phyloP scores from a whole-genome alignment of 805 yeast species.

The Yarrowia divulgata region DNA sequence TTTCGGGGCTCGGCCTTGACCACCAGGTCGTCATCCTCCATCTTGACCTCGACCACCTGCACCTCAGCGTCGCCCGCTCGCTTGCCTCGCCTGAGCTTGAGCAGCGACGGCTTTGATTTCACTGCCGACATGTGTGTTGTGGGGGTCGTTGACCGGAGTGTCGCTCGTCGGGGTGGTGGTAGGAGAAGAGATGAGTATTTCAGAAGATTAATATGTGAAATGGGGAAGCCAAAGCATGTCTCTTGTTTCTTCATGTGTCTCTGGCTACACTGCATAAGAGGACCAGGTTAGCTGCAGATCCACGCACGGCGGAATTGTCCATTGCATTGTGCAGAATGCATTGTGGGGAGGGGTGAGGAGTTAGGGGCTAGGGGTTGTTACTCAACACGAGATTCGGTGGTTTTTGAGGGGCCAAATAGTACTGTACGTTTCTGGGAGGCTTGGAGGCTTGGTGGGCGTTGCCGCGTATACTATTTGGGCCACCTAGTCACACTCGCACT shows the following conservation, averaged over 20 bases:
- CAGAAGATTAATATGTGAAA: constrained; percentile 5
- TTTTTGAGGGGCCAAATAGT: background rate
- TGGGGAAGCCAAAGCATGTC: constrained; percentile 13
- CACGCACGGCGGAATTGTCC: constrained; percentile 39
- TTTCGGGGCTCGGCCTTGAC: constrained; percentile 21
- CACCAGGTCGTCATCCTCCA: constrained; percentile 20
- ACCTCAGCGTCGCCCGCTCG: constrained; percentile 6
- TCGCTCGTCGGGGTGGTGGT: constrained; percentile 10
- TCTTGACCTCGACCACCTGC: constrained; percentile 30
- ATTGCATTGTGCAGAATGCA: constrained; percentile 28
- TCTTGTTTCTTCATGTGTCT: constrained; percentile 1
- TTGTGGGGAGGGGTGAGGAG: constrained; percentile 36
- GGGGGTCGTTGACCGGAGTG: constrained; percentile 2
- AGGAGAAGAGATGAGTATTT: constrained; percentile 15
- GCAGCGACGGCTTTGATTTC: constrained; percentile 29
- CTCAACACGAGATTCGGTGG: background rate
- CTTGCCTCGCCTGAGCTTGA: constrained; percentile 31
- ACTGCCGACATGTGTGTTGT: constrained; percentile 26
- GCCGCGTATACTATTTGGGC: background rate
- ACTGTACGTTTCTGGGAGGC: too few relatives aligned
- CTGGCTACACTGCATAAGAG: constrained; percentile 16
- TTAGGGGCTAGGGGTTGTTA: constrained; percentile 28
- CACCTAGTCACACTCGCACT: background rate
- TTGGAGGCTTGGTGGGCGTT: too few relatives aligned
- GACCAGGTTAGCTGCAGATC: constrained; percentile 37